Conservation (phyloP, 352 stramenopile genomes). For the Phytopythium cucurbitacearum region DNA sequence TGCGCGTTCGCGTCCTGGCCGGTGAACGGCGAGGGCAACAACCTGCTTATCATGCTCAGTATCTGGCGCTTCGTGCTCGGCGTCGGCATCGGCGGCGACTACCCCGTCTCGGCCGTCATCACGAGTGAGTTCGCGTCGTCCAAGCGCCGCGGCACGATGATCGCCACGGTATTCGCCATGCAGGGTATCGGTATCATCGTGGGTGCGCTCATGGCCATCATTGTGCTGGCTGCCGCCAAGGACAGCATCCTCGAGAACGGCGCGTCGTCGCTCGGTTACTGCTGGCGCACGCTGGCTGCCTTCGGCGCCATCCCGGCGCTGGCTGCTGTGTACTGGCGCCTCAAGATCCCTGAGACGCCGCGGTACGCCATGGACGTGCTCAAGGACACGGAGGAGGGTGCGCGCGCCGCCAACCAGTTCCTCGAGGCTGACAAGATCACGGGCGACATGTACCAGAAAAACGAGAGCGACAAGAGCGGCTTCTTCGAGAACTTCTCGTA, state of each 20-base stretch:
- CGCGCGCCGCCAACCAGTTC: conserved; percentile 25
- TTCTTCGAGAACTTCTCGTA: conserved; percentile 32
- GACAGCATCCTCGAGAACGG: conserved; percentile 30
- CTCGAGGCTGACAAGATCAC: conserved; percentile 30
- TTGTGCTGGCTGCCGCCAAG: conserved; percentile 23
- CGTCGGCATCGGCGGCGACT: conserved; percentile 48
- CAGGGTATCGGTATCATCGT: conserved; percentile 42
- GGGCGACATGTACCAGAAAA: conserved; percentile 29
- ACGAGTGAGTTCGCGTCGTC: conserved; percentile 42
- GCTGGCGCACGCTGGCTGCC: conserved; percentile 34
- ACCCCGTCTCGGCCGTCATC: conserved; percentile 48
- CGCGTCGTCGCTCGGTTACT: conserved; percentile 33
- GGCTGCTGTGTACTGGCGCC: conserved; percentile 39
- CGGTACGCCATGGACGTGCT: conserved; percentile 43
- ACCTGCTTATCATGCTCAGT: conserved; percentile 36
- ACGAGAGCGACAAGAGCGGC: conserved; percentile 32
- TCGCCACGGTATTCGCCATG: conserved; percentile 53
- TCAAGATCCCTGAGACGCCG: conserved; percentile 39
- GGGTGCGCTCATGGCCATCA: conserved; percentile 26
- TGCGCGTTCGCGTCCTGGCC: conserved; percentile 33
- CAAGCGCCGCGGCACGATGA: conserved; percentile 38
- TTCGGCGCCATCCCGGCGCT: conserved; percentile 38
- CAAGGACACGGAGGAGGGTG: conserved; percentile 26
- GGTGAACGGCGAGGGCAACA: conserved; percentile 35
- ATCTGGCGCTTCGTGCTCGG: conserved; percentile 58